Conservation (phyloP, 345 rosid genomes). For the Gossypium sturtianum region DNA sequence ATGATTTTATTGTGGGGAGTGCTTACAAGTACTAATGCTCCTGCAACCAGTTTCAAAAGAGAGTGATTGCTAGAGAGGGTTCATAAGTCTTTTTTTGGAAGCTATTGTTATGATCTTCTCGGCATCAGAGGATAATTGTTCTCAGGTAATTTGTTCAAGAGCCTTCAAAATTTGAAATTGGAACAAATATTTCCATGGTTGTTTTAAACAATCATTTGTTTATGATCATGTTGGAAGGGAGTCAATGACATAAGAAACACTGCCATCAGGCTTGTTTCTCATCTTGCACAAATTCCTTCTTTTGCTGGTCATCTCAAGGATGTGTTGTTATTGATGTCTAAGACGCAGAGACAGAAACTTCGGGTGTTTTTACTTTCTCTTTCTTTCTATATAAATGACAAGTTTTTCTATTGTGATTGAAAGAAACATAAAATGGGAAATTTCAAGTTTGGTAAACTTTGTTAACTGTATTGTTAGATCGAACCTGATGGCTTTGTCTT, state of each 20-base stretch:
- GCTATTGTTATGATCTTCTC: slow-evolving; percentile 65
- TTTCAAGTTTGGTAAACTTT: background rate
- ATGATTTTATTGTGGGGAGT: slow-evolving; percentile 35
- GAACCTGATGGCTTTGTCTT: background rate
- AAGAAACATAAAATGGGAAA: background rate
- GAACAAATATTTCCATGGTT: background rate
- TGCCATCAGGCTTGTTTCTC: slow-evolving; percentile 73
- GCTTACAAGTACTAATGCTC: slow-evolving; percentile 73
- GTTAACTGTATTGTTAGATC: background rate
- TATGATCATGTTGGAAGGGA: slow-evolving; percentile 41
- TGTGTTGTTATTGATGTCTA: slow-evolving; percentile 71
- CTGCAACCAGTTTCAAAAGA: slow-evolving; percentile 61
- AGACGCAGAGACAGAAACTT: slow-evolving; percentile 62
- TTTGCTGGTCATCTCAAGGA: slow-evolving; percentile 73
- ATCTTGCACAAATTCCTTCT: slow-evolving; percentile 78
- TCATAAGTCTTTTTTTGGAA: slow-evolving; percentile 62
- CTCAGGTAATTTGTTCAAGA: slow-evolving; percentile 48
- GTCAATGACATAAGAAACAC: slow-evolving; percentile 52
- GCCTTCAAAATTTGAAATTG: background rate
- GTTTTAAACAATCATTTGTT: slow-evolving; percentile 8
- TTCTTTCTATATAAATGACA: background rate
- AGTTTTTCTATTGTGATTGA: background rate
- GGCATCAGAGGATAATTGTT: slow-evolving; percentile 42
- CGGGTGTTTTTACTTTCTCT: slow-evolving; percentile 44
- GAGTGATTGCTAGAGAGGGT: slow-evolving; percentile 52